Evolutionary conservation across 2,329 filamentous ascomycete genomes (phyloP), one percentile per base, ranked within the genome.

Genomic region (Ascochyta clinopodiicola): DNA sequence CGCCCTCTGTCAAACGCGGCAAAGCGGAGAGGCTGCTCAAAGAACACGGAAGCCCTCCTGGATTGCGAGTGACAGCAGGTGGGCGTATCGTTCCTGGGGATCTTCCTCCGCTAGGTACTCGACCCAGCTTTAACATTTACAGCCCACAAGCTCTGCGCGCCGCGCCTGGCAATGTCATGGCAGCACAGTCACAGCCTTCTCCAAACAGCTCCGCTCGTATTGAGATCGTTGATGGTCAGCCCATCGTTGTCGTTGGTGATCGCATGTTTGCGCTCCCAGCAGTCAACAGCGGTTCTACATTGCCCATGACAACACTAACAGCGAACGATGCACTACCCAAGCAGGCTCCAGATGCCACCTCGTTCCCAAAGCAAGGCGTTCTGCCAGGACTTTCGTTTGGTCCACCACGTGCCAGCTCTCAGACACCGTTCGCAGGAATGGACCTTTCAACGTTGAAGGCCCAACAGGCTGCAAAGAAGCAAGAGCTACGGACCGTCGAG

Each of bases 81-180:
- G 80, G 80, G n/a, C 77, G 80, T 17, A 78, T 82, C 57, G 80
- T 82, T n/a, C 80, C 80, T 13, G 80, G 75, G 46, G 80, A 77
- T 55, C 65, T 75, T 44, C 68, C 68, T 38, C 69, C 68, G n/a
- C 60, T 76, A 24, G 68, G 64, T 47, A 57, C 67, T 19, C 68
- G 70, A 49, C 72, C 68, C 55, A 64, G 61, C 51, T 68, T 72
- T 64, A 71, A 64, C 56, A 63, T 60, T 43, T 66, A 68, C 62
- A 71, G 65, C 42, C 56, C 66, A 13, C 64, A 66, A 39, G 36
- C 61, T n/a, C 45, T 69, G 27, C 66, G 68, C 31, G 47, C 65
- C 29, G 46, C 62, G 19, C 51, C 64, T 5, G 58, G 59, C 51
- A 69, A 62, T 57, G 50, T 51, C 35, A 72, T 73, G 63, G 55